Base-by-base conservation (phyloP, 352 stramenopile genomes). In the Phytophthora hybrid region DNA sequence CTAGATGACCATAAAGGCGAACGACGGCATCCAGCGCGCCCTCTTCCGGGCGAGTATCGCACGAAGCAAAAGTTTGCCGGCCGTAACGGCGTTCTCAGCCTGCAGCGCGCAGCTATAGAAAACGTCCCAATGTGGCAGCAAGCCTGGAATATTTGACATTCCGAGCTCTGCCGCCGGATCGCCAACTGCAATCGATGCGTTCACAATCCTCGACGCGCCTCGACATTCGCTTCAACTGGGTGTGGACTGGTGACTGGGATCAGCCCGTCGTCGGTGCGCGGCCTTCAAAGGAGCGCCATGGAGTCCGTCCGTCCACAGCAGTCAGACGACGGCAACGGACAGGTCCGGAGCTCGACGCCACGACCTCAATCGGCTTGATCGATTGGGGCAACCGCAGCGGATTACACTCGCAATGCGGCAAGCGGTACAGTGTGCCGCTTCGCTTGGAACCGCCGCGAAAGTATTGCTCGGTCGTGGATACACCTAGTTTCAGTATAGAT, bases 191-290 rank as follows among this genome's bases (percentile, higher is more conserved):
- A 53, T 23, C 46, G 44, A 21, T 23, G 44, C 47, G 49, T 18
- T 74, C 53, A 69, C 66, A 73, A 69, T 64, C 52, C 34, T 58
- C 16, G 18, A 5, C 32, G 26, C 23, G 14, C 31, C 32, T 63
- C 8, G 21, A 37, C 34, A 16, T 46, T 19, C 62, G 66, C 59
- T 69, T 74, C 66, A 74, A 74, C 31, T 56, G 52, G 58, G 21
- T 19, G 65, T 21, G 39, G 46, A 34, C 34, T 46, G 16, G 54
- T 41, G 39, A n/a, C 14, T n/a, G 44, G 14, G 41, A 39, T 23
- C 10, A 51, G 55, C n/a, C 31, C 29, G 21, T 8, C 18, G 14
- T 37, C 5, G 32, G 18, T n/a, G n/a, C n/a, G n/a, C n/a, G n/a
- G n/a, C n/a, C n/a, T n/a, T 26, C 13, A n/a, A 46, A 46, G 1